Percentiles rank a stretch among this genome's conserved stretches.
Evolutionary conservation across 805 yeast genomes (phyloP).

Genomic region (Starmerella ratchasimensis): DNA sequence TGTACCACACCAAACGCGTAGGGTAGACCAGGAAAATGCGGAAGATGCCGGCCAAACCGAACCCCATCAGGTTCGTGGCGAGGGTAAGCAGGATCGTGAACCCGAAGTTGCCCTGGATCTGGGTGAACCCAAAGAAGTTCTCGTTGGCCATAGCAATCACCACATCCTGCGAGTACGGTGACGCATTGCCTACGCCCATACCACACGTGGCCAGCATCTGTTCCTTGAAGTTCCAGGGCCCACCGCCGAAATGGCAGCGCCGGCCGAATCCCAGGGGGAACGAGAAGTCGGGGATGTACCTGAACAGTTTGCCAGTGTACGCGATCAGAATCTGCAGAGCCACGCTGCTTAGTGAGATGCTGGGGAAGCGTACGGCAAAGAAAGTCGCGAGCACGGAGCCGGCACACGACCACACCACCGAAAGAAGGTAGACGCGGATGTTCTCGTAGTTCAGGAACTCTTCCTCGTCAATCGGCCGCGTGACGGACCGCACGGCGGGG

Average conservation of each 20-base stretch:
- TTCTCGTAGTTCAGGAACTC: constrained; percentile 36
- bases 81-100: constrained; percentile 41
- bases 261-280: constrained; percentile 11
- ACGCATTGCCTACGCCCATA: constrained; percentile 20
- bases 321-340: constrained; percentile 48
- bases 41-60: constrained; percentile 53
- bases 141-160: constrained; percentile 25
- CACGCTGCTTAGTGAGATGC: constrained; percentile 35
- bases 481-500: constrained; percentile 47
- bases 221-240: constrained; percentile 30
- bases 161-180: constrained; percentile 24
- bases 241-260: constrained; percentile 36
- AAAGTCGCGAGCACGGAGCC: constrained; percentile 47
- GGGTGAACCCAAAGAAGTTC: constrained; percentile 18
- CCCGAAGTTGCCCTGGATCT: constrained; percentile 29
- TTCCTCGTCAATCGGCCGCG: constrained; percentile 38
- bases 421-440: constrained; percentile 39
- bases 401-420: constrained; percentile 38
- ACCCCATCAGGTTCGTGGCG: constrained; percentile 50
- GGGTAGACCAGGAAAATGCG: constrained; percentile 47
- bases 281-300: constrained; percentile 14
- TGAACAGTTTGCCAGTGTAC: constrained; percentile 41
- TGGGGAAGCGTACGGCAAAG: constrained; percentile 46
- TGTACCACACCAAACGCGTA: constrained; percentile 41
- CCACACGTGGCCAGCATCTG: constrained; percentile 35